Base-by-base conservation (phyloP, 2,329 filamentous ascomycete genomes). In the Beauveria rudraprayagi region DNA sequence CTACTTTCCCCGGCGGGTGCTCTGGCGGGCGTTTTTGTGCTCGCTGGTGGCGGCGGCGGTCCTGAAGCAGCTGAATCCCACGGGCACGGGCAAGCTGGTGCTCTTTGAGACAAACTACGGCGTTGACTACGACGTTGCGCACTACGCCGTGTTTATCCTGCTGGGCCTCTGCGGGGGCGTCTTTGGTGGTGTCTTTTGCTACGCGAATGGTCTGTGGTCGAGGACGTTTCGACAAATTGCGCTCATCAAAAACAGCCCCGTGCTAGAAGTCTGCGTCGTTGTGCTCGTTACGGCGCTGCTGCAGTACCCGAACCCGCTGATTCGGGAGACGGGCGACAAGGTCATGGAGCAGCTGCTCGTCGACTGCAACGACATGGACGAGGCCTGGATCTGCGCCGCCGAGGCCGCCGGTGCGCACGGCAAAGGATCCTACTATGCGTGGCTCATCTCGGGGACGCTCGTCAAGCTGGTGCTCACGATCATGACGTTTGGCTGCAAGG, bases 11-110 rank as follows among this genome's bases (percentile, higher is more conserved):
- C 93, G 97, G 75, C 97, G 97, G 75, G 97, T 94, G 8, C 97
- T 99, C 94, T 99, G 94, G 94, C 93, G 97, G 72, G 96, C 92
- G 69, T 99, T 99, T 70, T 93, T 99, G 44, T 97, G 94, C 69
- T 94, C 94, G 70, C 97, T 97, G 92, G 91, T 96, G 16, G 94
- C 92, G n/a, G 93, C 94, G n/a, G 91, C 97, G 41, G 91, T 92
- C 14, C 80, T 99, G 5, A 92, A 97, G 73, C 91, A 91, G 6
- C 84, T 96, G 63, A 94, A 99, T 71, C 94, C 94, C 5, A 97
- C 97, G 72, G 85, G 94, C 59, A 96, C 92, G 1, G 94, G 93
- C 60, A 95, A 99, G 73, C 88, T 97, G 56, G 94, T 97, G 50
- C 79, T 97, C 59, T 99, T 96, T 71, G 92, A 99, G 74, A 92